Conservation (phyloP, 192 early-diverging fungal genomes). For the Nowakowskiella sp. region DNA sequence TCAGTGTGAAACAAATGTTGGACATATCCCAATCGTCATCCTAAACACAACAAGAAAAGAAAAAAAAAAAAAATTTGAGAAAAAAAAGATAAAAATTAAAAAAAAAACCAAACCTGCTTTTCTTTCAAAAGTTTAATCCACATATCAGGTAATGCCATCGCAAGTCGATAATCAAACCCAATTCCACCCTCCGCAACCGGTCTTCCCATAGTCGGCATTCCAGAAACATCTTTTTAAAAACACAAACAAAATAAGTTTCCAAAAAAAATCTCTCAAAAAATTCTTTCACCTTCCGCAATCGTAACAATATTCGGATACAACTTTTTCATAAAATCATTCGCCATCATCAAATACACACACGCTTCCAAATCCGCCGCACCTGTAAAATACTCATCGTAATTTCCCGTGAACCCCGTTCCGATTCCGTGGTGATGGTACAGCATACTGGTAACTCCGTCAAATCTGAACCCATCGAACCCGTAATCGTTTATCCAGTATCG, state of each 20-base stretch:
- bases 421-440: slow-evolving; percentile 95
- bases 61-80: not conserved
- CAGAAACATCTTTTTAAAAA: slow-evolving; percentile 77
- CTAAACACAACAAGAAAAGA: not conserved
- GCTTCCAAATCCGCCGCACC: slow-evolving; percentile 76
- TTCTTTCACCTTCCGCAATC: slow-evolving; percentile 73
- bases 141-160: slow-evolving; percentile 97
- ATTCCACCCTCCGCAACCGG: slow-evolving; percentile 81
- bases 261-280: not conserved
- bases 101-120: slow-evolving; percentile 34
- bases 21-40: slow-evolving; percentile 93
- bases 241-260: not conserved
- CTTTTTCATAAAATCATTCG: slow-evolving; percentile 75
- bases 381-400: slow-evolving; percentile 92
- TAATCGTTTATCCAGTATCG: slow-evolving; percentile 89
- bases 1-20: slow-evolving; percentile 75
- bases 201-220: slow-evolving; percentile 94
- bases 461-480: slow-evolving; percentile 93
- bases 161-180: slow-evolving; percentile 93
- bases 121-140: slow-evolving; percentile 99
- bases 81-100: not conserved
- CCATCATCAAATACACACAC: slow-evolving; percentile 82
- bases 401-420: slow-evolving; percentile 83
- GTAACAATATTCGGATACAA: slow-evolving; percentile 76
- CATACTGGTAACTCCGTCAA: slow-evolving; percentile 97